phyloP scores from a whole-genome alignment of 164 flowering plant genomes.

The Magnolia kwangsiensis region DNA sequence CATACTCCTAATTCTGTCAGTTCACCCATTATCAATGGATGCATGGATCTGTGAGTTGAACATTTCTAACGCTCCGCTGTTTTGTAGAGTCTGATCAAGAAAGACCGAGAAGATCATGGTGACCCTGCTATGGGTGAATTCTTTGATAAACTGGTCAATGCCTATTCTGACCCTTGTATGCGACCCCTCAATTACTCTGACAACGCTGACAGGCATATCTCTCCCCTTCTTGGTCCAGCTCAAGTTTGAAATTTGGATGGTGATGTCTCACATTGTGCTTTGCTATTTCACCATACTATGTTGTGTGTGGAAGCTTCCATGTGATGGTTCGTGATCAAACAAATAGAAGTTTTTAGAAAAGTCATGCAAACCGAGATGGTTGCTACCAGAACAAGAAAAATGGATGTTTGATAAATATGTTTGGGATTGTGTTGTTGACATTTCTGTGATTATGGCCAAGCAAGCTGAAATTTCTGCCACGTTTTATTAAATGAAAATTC shows the following conservation, averaged over 20 bases:
- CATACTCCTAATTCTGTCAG: neutral
- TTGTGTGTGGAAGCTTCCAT: neutral
- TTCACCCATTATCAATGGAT: neutral
- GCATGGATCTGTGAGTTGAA: no score
- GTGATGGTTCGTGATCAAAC: neutral
- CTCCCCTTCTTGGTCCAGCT: conserved; percentile 55
- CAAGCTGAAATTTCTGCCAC: neutral
- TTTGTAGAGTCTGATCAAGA: conserved; percentile 62
- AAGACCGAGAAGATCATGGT: conserved; percentile 55
- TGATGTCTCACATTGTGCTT: neutral
- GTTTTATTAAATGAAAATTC: neutral
- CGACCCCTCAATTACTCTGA: conserved; percentile 41
- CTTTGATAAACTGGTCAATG: conserved; percentile 48
- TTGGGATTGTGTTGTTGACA: neutral
- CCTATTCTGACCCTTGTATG: conserved; percentile 76
- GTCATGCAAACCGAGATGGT: neutral
- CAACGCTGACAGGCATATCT: conserved; percentile 26
- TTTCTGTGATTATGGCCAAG: neutral
- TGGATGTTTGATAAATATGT: neutral
- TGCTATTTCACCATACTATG: neutral
- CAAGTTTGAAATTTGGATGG: conserved; percentile 9
- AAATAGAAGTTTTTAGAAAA: neutral
- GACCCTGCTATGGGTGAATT: conserved; percentile 57
- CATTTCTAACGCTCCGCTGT: neutral
- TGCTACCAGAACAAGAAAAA: neutral